phyloP scores from a whole-genome alignment of 495 filamentous ascomycete genomes.

The Rhypophila decipiens region DNA sequence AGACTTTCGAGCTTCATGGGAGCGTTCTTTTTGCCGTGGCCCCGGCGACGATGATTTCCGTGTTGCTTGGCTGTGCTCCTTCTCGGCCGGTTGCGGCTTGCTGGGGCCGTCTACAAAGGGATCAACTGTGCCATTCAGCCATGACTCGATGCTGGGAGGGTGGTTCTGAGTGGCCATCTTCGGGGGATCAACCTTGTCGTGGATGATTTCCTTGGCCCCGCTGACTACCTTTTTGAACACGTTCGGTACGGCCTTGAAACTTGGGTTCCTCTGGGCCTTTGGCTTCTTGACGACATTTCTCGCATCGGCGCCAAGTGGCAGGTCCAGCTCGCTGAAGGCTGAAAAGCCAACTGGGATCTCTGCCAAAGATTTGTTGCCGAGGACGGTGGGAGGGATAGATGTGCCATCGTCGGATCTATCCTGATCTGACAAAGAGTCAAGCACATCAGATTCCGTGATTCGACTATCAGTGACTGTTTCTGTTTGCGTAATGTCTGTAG shows the following conservation, averaged over 20 bases:
- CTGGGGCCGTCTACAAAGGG: conserved; percentile 57
- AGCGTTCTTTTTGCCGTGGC: neutral
- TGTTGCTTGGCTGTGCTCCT: conserved; percentile 1
- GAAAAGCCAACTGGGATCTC: conserved; percentile 52
- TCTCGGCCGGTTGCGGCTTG: conserved; percentile 14
- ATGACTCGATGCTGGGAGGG: conserved; percentile 64
- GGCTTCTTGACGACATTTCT: conserved; percentile 34
- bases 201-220: conserved; percentile 49
- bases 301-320: conserved; percentile 37
- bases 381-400: conserved; percentile 32
- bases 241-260: conserved; percentile 47
- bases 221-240: conserved; percentile 50
- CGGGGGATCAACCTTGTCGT: conserved; percentile 46
- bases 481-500: conserved; percentile 10
- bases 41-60: conserved; percentile 1
- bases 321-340: conserved; percentile 52
- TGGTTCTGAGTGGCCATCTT: conserved; percentile 35
- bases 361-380: conserved; percentile 38
- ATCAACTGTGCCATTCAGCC: conserved; percentile 67
- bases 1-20: neutral
- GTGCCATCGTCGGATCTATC: conserved; percentile 20
- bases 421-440: neutral
- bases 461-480: conserved; percentile 2
- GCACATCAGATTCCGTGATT: conserved; percentile 2
- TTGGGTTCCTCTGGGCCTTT: conserved; percentile 36